Evolutionary conservation across 1,284 basidiomycete species (phyloP).

Genomic region (Pseudozyma hubeiensis): DNA sequence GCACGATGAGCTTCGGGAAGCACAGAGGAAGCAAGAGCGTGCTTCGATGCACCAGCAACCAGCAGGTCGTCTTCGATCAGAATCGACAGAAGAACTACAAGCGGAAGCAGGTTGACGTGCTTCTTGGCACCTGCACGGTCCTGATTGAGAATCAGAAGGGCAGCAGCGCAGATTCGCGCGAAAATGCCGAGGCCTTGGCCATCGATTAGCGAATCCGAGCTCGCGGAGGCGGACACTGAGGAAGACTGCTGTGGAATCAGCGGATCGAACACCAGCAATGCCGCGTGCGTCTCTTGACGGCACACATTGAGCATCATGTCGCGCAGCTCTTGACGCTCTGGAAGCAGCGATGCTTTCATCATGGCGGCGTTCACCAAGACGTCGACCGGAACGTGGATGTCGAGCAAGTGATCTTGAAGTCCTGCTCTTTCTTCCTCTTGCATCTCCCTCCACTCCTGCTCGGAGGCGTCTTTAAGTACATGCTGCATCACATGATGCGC

Average conservation of each 20-base stretch:
- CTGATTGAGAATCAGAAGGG: constrained; percentile 75
- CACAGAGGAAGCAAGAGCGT: constrained; percentile 21
- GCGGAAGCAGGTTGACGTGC: constrained; percentile 74
- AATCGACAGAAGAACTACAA: constrained; percentile 65
- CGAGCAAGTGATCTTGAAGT: constrained; percentile 37
- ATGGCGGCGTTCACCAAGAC: constrained; percentile 12
- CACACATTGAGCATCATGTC: constrained; percentile 33
- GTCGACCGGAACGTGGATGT: constrained; percentile 34
- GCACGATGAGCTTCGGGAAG: constrained; percentile 7
- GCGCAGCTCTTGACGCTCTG: constrained; percentile 20
- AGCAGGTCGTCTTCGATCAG: constrained; percentile 69
- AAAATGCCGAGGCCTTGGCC: constrained; percentile 75
- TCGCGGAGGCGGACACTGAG: not conserved
- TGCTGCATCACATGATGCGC: not conserved
- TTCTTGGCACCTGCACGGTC: constrained; percentile 76
- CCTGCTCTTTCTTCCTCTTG: constrained; percentile 8
- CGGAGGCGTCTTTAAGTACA: constrained; percentile 5
- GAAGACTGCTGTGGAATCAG: constrained; percentile 15
- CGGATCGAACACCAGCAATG: constrained; percentile 42
- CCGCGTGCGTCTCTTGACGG: constrained; percentile 20
- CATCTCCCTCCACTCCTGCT: constrained; percentile 12
- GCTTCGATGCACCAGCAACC: constrained; percentile 69
- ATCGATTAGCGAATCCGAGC: constrained; percentile 68
- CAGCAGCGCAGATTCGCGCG: constrained; percentile 75
- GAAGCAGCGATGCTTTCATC: constrained; percentile 15